Conservation (phyloP, 2,329 filamentous ascomycete species). For the Fusarium guadeloupense region DNA sequence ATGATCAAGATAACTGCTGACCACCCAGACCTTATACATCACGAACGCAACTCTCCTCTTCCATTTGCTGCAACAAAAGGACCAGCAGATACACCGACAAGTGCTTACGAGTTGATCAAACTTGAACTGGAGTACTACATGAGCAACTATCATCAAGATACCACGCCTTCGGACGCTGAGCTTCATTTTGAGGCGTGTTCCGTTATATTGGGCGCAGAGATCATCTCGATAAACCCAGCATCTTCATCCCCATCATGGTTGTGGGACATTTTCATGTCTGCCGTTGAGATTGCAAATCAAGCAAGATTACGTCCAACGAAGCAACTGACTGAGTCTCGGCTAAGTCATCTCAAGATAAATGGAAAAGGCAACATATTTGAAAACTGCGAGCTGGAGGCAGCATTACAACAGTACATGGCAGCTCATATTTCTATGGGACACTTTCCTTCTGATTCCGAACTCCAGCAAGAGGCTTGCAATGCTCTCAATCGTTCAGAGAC, state of each 20-base stretch:
- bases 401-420: conserved; percentile 23
- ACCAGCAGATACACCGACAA: conserved; percentile 33
- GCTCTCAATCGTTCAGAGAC: conserved; percentile 5
- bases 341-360: conserved; percentile 32
- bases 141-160: conserved; percentile 16
- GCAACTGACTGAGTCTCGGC: conserved; percentile 16
- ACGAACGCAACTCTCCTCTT: conserved; percentile 32
- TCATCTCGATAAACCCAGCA: conserved; percentile 24
- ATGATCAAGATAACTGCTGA: not conserved
- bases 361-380: conserved; percentile 35
- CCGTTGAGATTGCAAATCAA: conserved; percentile 23
- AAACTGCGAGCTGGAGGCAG: conserved; percentile 29
- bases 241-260: conserved; percentile 22
- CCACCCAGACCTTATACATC: conserved; percentile 35
- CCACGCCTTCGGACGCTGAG: conserved; percentile 18
- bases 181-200: conserved; percentile 34
- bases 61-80: conserved; percentile 32
- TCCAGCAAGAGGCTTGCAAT: conserved; percentile 32
- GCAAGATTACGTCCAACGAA: conserved; percentile 24
- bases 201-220: conserved; percentile 22
- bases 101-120: conserved; percentile 34
- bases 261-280: conserved; percentile 35
- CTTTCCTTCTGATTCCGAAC: conserved; percentile 21
- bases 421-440: conserved; percentile 20
- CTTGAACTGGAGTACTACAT: conserved; percentile 34